Evolutionary conservation across 192 early-diverging fungal genomes (phyloP), one percentile per base, ranked within the genome.

Genomic region (Backusella australiensis): DNA sequence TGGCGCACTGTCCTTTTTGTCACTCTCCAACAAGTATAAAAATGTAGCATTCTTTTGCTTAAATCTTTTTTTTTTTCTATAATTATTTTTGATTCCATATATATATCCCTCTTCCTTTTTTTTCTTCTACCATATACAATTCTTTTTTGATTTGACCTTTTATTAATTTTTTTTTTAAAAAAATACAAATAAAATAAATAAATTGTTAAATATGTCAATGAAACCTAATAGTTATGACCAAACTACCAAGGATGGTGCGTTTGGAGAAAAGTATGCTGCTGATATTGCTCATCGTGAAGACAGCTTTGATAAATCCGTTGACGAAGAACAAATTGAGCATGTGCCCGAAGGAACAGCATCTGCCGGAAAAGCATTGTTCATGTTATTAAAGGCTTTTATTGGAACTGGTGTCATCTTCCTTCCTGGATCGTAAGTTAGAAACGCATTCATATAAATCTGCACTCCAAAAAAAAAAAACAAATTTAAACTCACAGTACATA

Each of bases 371-470:
- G 86, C 90, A 1, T 83, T 90, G 59, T 89, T 89, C 77, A 75
- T 91, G 82, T 79, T 91, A 63, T 78, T 91, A n/a, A 91, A 91
- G 78, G 77, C 88, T 6, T 91, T 91, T 83, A 84, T 91, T n/a
- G 90, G 89, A 77, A 89, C 89, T 4, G 89, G 89, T 23, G 82
- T 81, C 32, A 75, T 91, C 12, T 90, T 91, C 56, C 80, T 91
- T 12, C 90, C 90, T 59, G 83, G 69, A 34, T 38, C 70, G 79
- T 76, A 75, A 80, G 78, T 70, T 36, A 8, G 19, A n/a, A 32
- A 32, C 34, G 8, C 21, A 49, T 19, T 52, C 8, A 69, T 15
- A 1, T 34, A 76, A 65, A 35, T 67, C 6, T 34, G 12, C 17
- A 1, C n/a, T 4, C 3, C 38, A 39, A 39, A 39, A 39, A 39